phyloP scores from a whole-genome alignment of 176 grass and related monocot species.

The Carex myosuroides region DNA sequence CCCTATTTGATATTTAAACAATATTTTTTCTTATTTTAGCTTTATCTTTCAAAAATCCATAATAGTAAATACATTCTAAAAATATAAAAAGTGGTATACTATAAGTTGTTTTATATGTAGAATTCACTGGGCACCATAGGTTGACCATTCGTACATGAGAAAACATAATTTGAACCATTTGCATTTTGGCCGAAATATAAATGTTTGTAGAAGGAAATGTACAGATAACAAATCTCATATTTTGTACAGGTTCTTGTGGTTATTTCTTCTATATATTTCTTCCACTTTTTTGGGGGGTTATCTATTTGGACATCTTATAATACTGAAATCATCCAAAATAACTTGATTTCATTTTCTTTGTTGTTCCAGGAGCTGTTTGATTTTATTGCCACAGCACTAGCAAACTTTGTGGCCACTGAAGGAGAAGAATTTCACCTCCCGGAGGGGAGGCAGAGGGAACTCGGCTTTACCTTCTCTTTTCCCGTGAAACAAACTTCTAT shows the following conservation, averaged over 20 bases:
- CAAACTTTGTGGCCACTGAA: constrained; percentile 69
- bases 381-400: constrained; percentile 71
- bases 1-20: no score
- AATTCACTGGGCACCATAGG: no score
- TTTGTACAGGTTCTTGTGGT: not conserved
- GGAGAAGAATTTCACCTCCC: constrained; percentile 65
- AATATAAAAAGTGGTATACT: no score
- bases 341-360: not conserved
- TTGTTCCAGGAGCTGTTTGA: constrained; percentile 71
- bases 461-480: constrained; percentile 95
- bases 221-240: not conserved
- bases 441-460: constrained; percentile 65
- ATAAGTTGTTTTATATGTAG: no score
- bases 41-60: no score
- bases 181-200: no score
- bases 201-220: not conserved
- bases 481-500: constrained; percentile 83
- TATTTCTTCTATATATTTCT: not conserved
- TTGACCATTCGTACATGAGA: no score
- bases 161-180: no score
- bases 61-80: no score
- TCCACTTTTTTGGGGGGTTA: not conserved
- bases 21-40: no score
- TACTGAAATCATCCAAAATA: constrained; percentile 8
- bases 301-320: not conserved